Evolutionary conservation across 139 green algal genomes (phyloP).

Genomic region (Picochlorum sp.): DNA sequence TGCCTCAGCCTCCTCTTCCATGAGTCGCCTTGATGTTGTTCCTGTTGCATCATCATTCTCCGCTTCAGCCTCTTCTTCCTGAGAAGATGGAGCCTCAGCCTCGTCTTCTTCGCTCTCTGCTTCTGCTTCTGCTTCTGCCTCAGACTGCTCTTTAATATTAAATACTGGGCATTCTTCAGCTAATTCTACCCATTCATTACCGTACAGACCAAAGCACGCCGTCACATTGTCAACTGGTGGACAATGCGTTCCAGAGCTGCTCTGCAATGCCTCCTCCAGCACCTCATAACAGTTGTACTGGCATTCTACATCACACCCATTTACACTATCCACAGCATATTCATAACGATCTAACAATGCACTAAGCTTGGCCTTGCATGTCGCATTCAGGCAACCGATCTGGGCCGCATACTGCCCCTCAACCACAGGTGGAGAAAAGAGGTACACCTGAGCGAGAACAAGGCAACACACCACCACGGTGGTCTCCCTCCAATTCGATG

Average conservation of each 20-base stretch:
- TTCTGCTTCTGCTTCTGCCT: neutral
- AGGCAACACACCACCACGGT: no score
- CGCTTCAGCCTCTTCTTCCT: neutral
- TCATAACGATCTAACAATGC: conserved; percentile 2
- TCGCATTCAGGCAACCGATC: neutral
- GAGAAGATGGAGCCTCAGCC: neutral
- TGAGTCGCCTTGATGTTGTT: neutral
- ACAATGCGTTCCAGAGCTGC: conserved; percentile 9
- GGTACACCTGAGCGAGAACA: no score
- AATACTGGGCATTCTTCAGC: conserved; percentile 23
- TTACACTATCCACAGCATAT: neutral
- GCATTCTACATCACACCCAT: conserved; percentile 18
- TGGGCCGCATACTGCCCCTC: neutral
- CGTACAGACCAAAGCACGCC: conserved; percentile 16
- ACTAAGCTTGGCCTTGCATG: conserved; percentile 4
- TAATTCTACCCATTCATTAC: conserved; percentile 14
- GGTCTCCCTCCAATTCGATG: no score
- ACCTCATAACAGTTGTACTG: conserved; percentile 15
- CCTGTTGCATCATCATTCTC: neutral
- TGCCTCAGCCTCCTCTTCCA: neutral
- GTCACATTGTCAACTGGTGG: conserved; percentile 17
- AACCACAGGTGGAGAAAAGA: neutral
- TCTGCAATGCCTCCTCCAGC: conserved; percentile 15
- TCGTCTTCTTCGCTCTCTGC: neutral
- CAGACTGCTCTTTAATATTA: neutral